Evolutionary conservation across 2,329 filamentous ascomycete genomes (phyloP), one percentile per base, ranked within the genome.

Genomic region (Scedosporium apiospermum): DNA sequence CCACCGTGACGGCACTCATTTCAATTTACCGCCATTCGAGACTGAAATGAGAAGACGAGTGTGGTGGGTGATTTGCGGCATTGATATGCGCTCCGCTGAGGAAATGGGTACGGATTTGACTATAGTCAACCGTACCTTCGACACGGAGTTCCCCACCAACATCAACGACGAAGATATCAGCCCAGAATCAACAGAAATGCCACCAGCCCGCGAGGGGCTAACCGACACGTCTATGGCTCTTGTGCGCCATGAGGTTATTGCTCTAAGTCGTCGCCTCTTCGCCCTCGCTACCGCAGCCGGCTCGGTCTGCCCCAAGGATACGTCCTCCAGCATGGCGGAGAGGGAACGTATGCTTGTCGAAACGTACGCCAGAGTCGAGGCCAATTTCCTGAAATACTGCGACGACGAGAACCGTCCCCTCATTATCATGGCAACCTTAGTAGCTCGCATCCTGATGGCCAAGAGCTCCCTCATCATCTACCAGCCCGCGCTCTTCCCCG

Each of bases 381-480:
- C 79, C 46, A 80, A 79, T 62, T 85, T 85, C 66, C 73, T 86
- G 21, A 73, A 74, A 44, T 76, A 85, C 63, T 80, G 80, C 60
- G 73, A 82, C 63, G 77, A 79, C 69, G 71, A 75, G 53, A 75
- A 67, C 65, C 72, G 82, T 57, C 78, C 82, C 0, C 74, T 90
- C 1, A 86, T 86, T 65, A 90, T 88, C 86, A 82, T 89, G 27
- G 83, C 83, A 6, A 86, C 84, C 3, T 88, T 88, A 30, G 79
- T 90, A 26, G 82, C 85, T 3, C 83, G 88, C 9, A 78, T 93
- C 38, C 85, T 93, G 65, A 83, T 92, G 75, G 86, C 87, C 61
- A 93, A 92, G 73, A 85, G 92, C 78, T 90, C 87, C 76, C 79
- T 95, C 42, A 82, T 92, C 64, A 82, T 91, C 2, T 89, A 93